Percentiles rank a stretch among this genome's conserved stretches.
Conservation (phyloP, 306 rosid genomes). For the Coriaria nepalensis region DNA sequence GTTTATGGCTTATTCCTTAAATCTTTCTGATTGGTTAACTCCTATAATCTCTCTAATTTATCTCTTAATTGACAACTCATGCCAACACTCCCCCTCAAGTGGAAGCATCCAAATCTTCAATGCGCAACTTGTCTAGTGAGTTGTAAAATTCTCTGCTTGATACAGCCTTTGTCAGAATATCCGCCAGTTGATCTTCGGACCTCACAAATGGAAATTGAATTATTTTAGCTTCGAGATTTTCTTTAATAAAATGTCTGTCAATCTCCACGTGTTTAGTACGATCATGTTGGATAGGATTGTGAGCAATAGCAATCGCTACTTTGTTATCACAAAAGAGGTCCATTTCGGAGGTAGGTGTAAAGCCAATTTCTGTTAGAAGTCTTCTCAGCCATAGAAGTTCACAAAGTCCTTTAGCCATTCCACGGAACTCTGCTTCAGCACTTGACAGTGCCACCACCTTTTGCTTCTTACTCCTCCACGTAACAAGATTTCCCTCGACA, state of each 20-base stretch:
- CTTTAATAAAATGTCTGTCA: too few species aligned
- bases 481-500: background rate
- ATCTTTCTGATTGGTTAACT: too few species aligned
- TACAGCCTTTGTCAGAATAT: background rate
- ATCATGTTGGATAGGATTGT: background rate
- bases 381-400: background rate
- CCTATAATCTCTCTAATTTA: too few species aligned
- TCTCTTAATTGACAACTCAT: too few species aligned
- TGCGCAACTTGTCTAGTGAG: background rate
- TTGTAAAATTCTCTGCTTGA: background rate
- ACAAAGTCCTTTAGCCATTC: background rate
- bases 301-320: background rate
- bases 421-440: background rate
- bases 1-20: too few species aligned
- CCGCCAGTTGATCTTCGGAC: background rate
- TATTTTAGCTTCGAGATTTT: background rate
- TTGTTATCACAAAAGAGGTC: background rate
- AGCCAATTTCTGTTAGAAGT: background rate
- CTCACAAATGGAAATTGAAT: background rate
- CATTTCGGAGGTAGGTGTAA: background rate
- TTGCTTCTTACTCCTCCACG: background rate
- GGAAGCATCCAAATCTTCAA: too few species aligned
- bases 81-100: too few species aligned
- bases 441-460: background rate
- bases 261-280: background rate